These are phyloP conservation scores for Silene conica DNA, from an alignment of 148 eudicot species.

Conservation along the genomic window DNA sequence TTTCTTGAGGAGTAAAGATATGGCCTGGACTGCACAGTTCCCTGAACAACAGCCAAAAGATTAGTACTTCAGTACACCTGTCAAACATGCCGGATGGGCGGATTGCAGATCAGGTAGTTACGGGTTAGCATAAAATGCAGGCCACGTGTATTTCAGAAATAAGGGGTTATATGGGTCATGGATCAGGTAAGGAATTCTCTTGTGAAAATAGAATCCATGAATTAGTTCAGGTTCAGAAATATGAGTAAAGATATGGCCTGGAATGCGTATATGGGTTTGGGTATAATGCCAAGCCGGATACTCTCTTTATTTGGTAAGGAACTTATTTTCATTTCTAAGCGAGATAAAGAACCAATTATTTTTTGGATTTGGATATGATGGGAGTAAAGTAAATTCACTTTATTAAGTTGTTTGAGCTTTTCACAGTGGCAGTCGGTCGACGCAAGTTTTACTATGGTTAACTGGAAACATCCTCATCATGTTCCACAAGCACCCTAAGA, in stretches of 20 bases:
- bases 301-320: neutral
- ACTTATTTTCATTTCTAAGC: neutral
- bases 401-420: neutral
- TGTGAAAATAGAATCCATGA: too few relatives aligned
- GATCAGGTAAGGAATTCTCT: too few relatives aligned
- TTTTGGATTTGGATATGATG: too few relatives aligned
- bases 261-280: too few relatives aligned
- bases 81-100: neutral
- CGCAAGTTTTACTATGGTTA: neutral
- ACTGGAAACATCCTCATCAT: neutral
- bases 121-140: too few relatives aligned
- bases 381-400: neutral
- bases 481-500: neutral
- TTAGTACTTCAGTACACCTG: slow-evolving; percentile 12
- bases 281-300: too few relatives aligned
- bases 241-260: too few relatives aligned
- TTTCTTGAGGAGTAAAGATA: slow-evolving; percentile 73
- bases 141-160: too few relatives aligned
- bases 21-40: slow-evolving; percentile 94
- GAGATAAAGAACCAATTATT: too few relatives aligned
- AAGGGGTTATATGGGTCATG: neutral
- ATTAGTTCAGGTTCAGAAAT: too few relatives aligned
- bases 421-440: neutral
- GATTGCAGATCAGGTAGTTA: neutral
- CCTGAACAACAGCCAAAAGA: slow-evolving; percentile 38